Evolutionary conservation across 2,329 filamentous ascomycete species (phyloP).

Genomic region (Gnomoniopsis sp.): DNA sequence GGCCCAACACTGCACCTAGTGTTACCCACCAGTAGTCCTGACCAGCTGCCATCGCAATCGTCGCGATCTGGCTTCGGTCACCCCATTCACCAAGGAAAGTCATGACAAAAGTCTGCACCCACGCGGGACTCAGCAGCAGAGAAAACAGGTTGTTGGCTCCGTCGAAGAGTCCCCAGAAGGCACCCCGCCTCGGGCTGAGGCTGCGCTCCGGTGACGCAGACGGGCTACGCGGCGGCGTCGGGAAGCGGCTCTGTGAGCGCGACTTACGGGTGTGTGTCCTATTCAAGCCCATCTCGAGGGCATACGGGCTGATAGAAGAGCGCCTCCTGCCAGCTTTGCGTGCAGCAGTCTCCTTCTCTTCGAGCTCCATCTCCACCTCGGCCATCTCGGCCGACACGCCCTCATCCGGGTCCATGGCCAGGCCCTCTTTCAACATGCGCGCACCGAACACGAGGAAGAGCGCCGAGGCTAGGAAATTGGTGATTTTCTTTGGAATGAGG

Average conservation of each 20-base stretch:
- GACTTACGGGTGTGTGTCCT: conserved; percentile 56
- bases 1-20: conserved; percentile 78
- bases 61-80: conserved; percentile 95
- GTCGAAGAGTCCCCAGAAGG: conserved; percentile 39
- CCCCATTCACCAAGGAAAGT: conserved; percentile 99
- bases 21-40: conserved; percentile 99
- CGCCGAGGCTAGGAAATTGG: conserved; percentile 78
- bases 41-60: conserved; percentile 96
- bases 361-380: conserved; percentile 89
- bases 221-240: conserved; percentile 76
- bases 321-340: conserved; percentile 62
- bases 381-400: conserved; percentile 97
- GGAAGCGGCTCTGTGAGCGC: conserved; percentile 70
- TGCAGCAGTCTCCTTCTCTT: conserved; percentile 83
- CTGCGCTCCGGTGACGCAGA: conserved; percentile 70
- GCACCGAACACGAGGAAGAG: conserved; percentile 89
- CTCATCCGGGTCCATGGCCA: conserved; percentile 84
- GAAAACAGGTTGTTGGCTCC: conserved; percentile 85
- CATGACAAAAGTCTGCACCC: conserved; percentile 99
- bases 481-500: conserved; percentile 85
- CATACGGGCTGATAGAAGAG: conserved; percentile 70
- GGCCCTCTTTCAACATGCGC: conserved; percentile 79
- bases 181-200: conserved; percentile 44
- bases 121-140: conserved; percentile 86
- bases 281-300: conserved; percentile 75